Percentiles rank a stretch among this genome's conserved stretches.
These are phyloP conservation scores for Drechslera avenae DNA, from an alignment of 2,329 filamentous ascomycete genomes.

Conservation along the genomic window DNA sequence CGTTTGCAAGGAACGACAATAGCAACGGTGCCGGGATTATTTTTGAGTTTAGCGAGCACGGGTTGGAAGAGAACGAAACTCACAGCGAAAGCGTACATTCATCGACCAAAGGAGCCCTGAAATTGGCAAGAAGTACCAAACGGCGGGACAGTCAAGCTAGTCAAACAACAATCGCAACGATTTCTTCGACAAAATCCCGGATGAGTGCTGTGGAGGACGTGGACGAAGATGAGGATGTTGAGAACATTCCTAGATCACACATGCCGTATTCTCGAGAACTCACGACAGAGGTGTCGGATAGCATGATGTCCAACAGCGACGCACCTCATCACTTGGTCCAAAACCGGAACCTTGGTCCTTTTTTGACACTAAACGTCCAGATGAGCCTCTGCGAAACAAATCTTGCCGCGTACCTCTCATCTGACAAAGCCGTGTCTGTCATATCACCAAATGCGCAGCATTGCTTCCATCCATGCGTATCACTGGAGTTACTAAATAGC, in stretches of 20 bases:
- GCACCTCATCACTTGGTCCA: conserved; percentile 31
- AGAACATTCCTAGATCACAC: conserved; percentile 51
- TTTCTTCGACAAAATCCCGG: conserved; percentile 50
- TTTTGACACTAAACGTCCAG: conserved; percentile 66
- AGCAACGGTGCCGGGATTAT: conserved; percentile 32
- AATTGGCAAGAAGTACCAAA: conserved; percentile 25
- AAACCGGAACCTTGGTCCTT: conserved; percentile 27
- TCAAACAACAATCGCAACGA: conserved; percentile 47
- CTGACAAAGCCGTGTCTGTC: conserved; percentile 17
- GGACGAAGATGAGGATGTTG: conserved; percentile 54
- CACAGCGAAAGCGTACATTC: conserved; percentile 13
- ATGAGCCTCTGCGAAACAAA: conserved; percentile 70
- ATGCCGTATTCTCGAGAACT: conserved; percentile 27
- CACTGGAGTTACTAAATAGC: conserved; percentile 62
- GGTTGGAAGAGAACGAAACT: conserved; percentile 14
- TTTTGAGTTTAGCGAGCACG: conserved; percentile 39
- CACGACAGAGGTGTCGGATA: conserved; percentile 31
- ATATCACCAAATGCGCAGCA: conserved; percentile 51
- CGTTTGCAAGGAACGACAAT: conserved; percentile 14
- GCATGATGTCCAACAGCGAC: conserved; percentile 48
- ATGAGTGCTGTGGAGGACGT: conserved; percentile 46
- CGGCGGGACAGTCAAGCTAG: conserved; percentile 43
- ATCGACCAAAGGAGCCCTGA: conserved; percentile 41
- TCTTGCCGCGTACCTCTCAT: conserved; percentile 62
- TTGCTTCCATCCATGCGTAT: conserved; percentile 66